Conservation (phyloP, 257 asterid genomes). For the Coffea canephora region DNA sequence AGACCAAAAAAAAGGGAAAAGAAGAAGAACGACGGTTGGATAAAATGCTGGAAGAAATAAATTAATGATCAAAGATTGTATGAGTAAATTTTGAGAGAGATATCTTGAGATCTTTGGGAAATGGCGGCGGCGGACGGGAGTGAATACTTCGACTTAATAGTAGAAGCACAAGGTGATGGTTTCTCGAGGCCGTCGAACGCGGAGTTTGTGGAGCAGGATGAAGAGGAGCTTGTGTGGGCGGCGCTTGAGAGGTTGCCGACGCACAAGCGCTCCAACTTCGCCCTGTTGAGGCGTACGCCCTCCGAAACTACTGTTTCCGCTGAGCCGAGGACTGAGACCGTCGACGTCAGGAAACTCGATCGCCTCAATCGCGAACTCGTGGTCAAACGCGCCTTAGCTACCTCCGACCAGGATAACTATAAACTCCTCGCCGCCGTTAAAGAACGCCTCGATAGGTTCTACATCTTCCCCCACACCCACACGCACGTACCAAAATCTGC, state of each 20-base stretch:
- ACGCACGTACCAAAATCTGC: background rate
- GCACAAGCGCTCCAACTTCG: conserved; percentile 43
- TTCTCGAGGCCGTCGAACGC: conserved; percentile 69
- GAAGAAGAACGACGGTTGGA: background rate
- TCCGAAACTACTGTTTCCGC: conserved; percentile 20
- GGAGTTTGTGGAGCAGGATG: conserved; percentile 56
- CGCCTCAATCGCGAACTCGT: conserved; percentile 62
- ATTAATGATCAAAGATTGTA: background rate
- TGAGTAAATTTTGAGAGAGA: background rate
- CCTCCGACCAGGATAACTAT: conserved; percentile 71
- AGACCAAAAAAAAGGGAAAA: background rate
- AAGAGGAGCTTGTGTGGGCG: conserved; percentile 72
- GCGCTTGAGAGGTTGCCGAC: conserved; percentile 81
- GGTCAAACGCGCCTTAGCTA: conserved; percentile 68
- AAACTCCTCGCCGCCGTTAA: conserved; percentile 70
- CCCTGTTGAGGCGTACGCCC: conserved; percentile 39
- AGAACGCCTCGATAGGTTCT: conserved; percentile 70
- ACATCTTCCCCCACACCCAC: background rate
- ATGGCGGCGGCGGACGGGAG: conserved; percentile 83
- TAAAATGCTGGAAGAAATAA: background rate
- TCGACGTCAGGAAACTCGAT: conserved; percentile 73
- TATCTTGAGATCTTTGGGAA: background rate
- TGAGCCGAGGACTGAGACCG: conserved; percentile 33
- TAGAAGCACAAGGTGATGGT: conserved; percentile 45
- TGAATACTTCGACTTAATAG: conserved; percentile 59